Evolutionary conservation across 768 basidiomycete genomes (phyloP).

Genomic region (Artomyces pyxidatus): DNA sequence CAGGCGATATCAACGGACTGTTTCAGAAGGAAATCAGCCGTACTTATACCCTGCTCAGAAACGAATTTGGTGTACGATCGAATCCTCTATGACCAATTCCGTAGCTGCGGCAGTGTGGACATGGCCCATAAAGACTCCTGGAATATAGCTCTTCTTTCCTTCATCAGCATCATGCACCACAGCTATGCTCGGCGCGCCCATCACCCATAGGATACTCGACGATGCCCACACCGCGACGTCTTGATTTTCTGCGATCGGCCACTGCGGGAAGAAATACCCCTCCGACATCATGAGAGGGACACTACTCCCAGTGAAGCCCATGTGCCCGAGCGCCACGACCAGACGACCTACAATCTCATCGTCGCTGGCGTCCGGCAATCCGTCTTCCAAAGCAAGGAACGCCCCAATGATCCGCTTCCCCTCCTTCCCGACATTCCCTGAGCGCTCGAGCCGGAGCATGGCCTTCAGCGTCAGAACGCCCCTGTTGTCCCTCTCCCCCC

Average conservation of each 20-base stretch:
- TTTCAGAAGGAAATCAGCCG: too few species aligned
- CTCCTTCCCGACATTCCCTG: too few species aligned
- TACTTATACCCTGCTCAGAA: too few species aligned
- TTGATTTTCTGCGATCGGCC: neutral
- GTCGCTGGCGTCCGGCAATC: too few species aligned
- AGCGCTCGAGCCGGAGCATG: neutral
- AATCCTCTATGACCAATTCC: too few species aligned
- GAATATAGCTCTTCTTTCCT: neutral
- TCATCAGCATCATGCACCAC: neutral
- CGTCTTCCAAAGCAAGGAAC: too few species aligned
- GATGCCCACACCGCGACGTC: neutral
- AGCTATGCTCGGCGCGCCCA: neutral
- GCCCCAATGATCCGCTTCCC: too few species aligned
- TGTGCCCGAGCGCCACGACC: neutral
- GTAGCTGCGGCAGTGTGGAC: too few species aligned
- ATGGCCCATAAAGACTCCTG: neutral
- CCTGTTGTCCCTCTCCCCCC: neutral
- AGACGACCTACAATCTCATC: neutral
- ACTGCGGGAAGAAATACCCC: slow-evolving; percentile 2
- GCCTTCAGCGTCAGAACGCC: neutral
- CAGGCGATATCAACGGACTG: too few species aligned
- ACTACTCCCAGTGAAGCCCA: neutral
- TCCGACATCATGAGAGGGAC: neutral
- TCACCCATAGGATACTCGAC: neutral
- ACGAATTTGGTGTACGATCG: too few species aligned